Percentiles rank a stretch among this genome's conserved stretches.
Conservation (phyloP, 148 eudicot genomes). For the Fagopyrum homotropicum region DNA sequence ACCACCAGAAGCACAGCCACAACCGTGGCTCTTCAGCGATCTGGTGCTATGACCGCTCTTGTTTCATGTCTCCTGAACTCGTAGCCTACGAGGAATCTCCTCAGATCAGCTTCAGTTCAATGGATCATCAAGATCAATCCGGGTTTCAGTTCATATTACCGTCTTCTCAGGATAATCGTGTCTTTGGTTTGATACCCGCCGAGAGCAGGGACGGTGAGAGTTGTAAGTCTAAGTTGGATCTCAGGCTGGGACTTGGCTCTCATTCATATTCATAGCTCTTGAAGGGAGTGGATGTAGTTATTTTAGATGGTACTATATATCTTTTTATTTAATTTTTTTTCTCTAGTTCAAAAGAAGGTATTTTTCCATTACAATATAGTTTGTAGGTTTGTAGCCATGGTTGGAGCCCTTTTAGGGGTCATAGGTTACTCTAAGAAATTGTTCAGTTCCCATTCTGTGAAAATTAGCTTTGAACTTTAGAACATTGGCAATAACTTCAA, state of each 20-base stretch:
- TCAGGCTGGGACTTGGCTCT: conserved; percentile 7
- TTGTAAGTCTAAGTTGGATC: neutral
- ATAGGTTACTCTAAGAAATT: neutral
- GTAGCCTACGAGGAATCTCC: neutral
- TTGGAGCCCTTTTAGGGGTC: neutral
- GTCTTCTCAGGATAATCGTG: conserved; percentile 3
- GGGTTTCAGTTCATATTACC: conserved; percentile 7
- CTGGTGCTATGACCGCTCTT: neutral
- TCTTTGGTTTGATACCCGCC: neutral
- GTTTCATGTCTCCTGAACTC: neutral
- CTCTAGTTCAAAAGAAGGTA: neutral
- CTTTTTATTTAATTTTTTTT: neutral
- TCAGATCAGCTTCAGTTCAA: conserved; percentile 10
- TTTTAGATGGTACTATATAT: too few species aligned
- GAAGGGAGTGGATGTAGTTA: neutral
- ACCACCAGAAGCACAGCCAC: neutral
- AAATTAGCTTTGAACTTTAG: neutral
- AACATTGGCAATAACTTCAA: neutral
- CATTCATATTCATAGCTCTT: neutral
- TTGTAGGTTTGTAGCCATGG: neutral
- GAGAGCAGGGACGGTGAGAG: neutral
- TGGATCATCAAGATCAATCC: conserved; percentile 6
- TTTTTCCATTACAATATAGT: neutral
- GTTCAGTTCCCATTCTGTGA: neutral
- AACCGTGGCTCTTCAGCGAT: neutral